phyloP scores from a whole-genome alignment of 2,329 filamentous ascomycete genomes.

The Neofusicoccum cordaticola region DNA sequence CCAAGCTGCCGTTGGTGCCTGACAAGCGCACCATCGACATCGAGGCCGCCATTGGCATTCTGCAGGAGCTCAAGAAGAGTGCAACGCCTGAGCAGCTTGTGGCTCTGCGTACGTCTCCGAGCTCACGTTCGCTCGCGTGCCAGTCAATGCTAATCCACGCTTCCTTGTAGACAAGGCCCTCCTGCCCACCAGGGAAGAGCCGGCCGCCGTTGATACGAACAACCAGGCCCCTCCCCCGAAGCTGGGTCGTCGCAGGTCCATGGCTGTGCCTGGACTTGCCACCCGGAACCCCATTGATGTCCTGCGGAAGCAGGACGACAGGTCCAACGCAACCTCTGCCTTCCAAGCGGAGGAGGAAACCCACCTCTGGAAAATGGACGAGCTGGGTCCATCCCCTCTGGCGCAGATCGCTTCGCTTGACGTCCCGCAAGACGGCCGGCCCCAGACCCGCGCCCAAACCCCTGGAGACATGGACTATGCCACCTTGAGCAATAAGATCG shows the following conservation, averaged over 20 bases:
- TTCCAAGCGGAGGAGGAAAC: conserved; percentile 26
- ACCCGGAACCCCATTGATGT: conserved; percentile 33
- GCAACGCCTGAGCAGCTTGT: conserved; percentile 49
- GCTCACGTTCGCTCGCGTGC: background rate
- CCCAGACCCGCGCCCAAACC: conserved; percentile 33
- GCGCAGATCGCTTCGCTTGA: conserved; percentile 25
- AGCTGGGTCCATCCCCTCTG: conserved; percentile 24
- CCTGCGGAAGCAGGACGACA: conserved; percentile 32
- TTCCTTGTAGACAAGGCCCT: conserved; percentile 18
- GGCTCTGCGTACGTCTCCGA: conserved; percentile 35
- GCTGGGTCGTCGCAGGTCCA: conserved; percentile 39
- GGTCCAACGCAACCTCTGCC: conserved; percentile 25
- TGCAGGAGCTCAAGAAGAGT: conserved; percentile 49
- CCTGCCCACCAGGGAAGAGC: conserved; percentile 18
- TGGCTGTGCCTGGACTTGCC: conserved; percentile 40
- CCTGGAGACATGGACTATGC: conserved; percentile 43
- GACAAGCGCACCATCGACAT: conserved; percentile 39
- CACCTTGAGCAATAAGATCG: conserved; percentile 41
- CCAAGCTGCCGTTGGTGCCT: conserved; percentile 31
- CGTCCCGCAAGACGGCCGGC: conserved; percentile 28
- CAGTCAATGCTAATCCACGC: background rate
- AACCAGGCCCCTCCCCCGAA: conserved; percentile 19
- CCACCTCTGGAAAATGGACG: conserved; percentile 33
- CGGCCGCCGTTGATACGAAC: conserved; percentile 20
- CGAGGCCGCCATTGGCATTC: conserved; percentile 43